Conservation (phyloP, 768 basidiomycete genomes). For the Strobilomyces dryophilus region DNA sequence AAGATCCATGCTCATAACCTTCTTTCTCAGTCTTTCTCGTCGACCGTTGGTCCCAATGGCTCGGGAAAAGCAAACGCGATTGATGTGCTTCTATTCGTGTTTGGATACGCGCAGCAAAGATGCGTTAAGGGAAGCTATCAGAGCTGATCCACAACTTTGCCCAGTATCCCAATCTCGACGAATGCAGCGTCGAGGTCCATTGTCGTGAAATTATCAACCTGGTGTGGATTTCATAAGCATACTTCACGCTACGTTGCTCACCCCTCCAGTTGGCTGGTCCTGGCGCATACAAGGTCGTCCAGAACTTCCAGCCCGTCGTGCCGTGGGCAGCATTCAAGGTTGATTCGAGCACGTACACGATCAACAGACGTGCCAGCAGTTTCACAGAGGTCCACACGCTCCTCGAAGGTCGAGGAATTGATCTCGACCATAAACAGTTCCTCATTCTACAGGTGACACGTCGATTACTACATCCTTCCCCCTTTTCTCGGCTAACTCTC, state of each 20-base stretch:
- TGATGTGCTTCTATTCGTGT: constrained; percentile 95
- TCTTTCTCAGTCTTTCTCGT: constrained; percentile 78
- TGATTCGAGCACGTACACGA: constrained; percentile 87
- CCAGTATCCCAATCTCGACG: constrained; percentile 74
- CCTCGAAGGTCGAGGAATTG: constrained; percentile 91
- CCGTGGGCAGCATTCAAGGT: constrained; percentile 84
- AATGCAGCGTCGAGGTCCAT: constrained; percentile 92
- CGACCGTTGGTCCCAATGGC: constrained; percentile 97
- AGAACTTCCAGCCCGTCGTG: constrained; percentile 80
- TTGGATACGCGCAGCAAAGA: constrained; percentile 95
- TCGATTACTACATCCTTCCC: neutral
- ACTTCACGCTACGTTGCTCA: neutral
- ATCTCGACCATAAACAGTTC: constrained; percentile 97
- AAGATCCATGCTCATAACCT: neutral
- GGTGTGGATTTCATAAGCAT: constrained; percentile 41
- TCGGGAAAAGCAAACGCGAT: constrained; percentile 99
- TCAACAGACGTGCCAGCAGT: constrained; percentile 71
- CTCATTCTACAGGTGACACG: constrained; percentile 81
- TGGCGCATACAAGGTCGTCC: constrained; percentile 79
- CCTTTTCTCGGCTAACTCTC: neutral
- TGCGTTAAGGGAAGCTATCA: constrained; percentile 94
- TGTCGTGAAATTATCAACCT: constrained; percentile 94
- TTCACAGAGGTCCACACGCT: constrained; percentile 89
- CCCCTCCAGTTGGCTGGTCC: constrained; percentile 73
- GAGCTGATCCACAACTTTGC: constrained; percentile 98